phyloP scores from a whole-genome alignment of 2,329 filamentous ascomycete species.

The Plectosphaerella cucumerina region DNA sequence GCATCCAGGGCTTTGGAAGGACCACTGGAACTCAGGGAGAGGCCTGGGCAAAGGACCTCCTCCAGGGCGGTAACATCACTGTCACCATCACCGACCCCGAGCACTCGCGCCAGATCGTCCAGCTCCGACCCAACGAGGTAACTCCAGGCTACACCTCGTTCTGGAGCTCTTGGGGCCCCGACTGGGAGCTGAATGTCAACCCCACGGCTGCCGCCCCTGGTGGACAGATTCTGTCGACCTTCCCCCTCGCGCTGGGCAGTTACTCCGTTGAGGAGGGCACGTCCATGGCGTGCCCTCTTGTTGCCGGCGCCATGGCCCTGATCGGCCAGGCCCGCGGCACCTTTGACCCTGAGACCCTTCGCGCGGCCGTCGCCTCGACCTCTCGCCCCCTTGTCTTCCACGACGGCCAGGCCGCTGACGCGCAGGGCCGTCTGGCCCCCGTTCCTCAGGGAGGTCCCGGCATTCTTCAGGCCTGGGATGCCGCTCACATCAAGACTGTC shows the following conservation, averaged over 20 bases:
- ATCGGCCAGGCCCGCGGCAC: constrained; percentile 23
- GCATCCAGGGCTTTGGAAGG: constrained; percentile 11
- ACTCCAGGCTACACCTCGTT: constrained; percentile 30
- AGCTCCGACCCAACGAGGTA: constrained; percentile 11
- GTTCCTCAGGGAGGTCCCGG: constrained; percentile 39
- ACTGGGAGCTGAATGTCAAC: constrained; percentile 41
- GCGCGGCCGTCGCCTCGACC: constrained; percentile 22
- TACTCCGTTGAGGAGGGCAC: constrained; percentile 50
- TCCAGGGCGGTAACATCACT: constrained; percentile 14
- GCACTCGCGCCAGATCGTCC: constrained; percentile 7
- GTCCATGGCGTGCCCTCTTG: constrained; percentile 48
- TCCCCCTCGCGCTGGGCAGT: constrained; percentile 30
- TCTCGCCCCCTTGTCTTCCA: constrained; percentile 24
- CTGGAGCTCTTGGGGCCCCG: constrained; percentile 41
- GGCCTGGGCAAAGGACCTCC: constrained; percentile 17
- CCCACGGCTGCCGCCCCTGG: constrained; percentile 44
- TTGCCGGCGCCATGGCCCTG: constrained; percentile 33
- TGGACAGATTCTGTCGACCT: constrained; percentile 48
- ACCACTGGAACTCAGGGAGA: constrained; percentile 15
- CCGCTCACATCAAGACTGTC: constrained; percentile 29
- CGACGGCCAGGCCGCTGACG: constrained; percentile 15
- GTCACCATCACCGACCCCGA: constrained; percentile 14
- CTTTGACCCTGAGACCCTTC: constrained; percentile 17
- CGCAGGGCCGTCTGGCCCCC: constrained; percentile 18
- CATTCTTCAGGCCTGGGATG: constrained; percentile 35